Conservation (phyloP, 2,329 filamentous ascomycete species). For the Aureobasidium sp. region DNA sequence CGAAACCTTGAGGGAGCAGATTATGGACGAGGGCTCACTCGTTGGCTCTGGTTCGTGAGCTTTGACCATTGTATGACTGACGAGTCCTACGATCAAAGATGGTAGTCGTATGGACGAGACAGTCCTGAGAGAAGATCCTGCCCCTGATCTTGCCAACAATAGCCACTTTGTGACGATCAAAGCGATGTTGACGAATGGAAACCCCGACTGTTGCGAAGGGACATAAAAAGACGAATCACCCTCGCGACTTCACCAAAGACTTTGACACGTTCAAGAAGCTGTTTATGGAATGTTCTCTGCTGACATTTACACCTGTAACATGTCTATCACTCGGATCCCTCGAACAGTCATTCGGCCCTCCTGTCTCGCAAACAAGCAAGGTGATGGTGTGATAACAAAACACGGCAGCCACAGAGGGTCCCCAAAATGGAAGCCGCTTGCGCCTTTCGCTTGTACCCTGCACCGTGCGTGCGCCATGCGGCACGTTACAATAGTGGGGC, state of each 20-base stretch:
- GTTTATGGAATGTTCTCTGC: neutral
- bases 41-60: neutral
- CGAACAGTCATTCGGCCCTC: neutral
- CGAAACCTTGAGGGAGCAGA: neutral
- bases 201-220: too few species aligned
- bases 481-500: neutral
- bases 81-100: neutral
- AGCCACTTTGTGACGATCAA: neutral
- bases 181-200: neutral
- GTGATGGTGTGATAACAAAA: neutral
- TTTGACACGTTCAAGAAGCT: neutral
- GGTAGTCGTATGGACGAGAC: neutral
- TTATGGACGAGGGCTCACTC: neutral
- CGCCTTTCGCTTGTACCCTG: neutral
- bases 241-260: too few species aligned
- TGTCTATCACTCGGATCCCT: neutral
- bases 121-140: neutral
- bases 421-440: neutral
- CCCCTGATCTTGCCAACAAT: neutral
- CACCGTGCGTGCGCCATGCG: neutral
- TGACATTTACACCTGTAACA: neutral
- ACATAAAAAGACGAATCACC: neutral
- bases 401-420: neutral
- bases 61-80: neutral
- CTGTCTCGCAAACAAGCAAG: neutral